Evolutionary conservation across 2,329 filamentous ascomycete species (phyloP).

Genomic region (Eutypa lata): DNA sequence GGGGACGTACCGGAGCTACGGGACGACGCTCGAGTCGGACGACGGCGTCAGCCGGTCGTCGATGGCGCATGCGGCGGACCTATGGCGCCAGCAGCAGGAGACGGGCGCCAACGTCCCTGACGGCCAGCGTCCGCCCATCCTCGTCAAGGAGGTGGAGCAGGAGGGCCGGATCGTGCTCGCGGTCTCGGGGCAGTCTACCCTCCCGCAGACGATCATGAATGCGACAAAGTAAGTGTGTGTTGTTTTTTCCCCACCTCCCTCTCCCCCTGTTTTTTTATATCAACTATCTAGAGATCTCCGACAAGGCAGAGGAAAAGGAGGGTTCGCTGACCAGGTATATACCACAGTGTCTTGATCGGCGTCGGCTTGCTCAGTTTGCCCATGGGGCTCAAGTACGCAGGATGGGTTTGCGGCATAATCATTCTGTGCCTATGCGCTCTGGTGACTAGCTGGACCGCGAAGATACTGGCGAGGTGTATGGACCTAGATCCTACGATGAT

Average conservation of each 20-base stretch:
- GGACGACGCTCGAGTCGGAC: conserved; percentile 34
- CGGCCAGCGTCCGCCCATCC: conserved; percentile 66
- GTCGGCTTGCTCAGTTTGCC: conserved; percentile 87
- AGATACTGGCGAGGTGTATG: conserved; percentile 81
- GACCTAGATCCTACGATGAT: conserved; percentile 81
- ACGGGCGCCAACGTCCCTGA: conserved; percentile 44
- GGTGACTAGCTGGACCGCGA: conserved; percentile 82
- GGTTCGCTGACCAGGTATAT: too few relatives aligned
- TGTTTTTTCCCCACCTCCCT: too few relatives aligned
- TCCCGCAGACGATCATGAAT: conserved; percentile 95
- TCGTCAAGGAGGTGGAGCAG: conserved; percentile 87
- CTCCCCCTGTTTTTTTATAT: too few relatives aligned
- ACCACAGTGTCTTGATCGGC: conserved; percentile 69
- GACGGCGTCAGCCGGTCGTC: conserved; percentile 41
- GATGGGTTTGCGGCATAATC: conserved; percentile 78
- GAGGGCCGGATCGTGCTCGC: conserved; percentile 82
- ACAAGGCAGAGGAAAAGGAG: too few relatives aligned
- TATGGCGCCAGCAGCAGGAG: conserved; percentile 54
- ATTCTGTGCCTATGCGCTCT: conserved; percentile 72
- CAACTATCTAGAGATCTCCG: too few relatives aligned
- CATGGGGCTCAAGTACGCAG: conserved; percentile 80
- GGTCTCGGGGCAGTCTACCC: conserved; percentile 88
- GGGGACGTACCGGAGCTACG: conserved; percentile 53
- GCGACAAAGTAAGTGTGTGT: conserved; percentile 68
- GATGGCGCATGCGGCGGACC: conserved; percentile 48